These are phyloP conservation scores for Backusella australiensis DNA, from an alignment of 192 early-diverging fungal genomes.

Conservation along the genomic window DNA sequence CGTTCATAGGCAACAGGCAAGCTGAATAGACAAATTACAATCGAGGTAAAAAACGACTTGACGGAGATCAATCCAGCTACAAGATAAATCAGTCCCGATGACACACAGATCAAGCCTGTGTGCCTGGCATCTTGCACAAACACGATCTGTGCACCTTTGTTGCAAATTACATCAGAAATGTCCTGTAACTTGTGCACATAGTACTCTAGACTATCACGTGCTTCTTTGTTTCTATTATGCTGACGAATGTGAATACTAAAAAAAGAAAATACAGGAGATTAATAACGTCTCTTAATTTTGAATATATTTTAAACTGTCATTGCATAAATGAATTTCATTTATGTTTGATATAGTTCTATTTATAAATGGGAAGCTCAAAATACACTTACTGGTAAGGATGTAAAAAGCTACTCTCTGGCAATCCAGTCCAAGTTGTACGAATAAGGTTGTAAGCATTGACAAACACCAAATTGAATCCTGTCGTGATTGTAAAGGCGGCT, in stretches of 20 bases:
- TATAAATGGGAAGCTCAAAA: too few species aligned
- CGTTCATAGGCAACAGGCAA: conserved; percentile 5
- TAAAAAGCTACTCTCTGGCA: background rate
- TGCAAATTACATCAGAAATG: background rate
- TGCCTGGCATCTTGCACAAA: conserved; percentile 1
- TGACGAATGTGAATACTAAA: conserved; percentile 12
- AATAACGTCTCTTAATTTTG: background rate
- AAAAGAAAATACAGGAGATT: conserved; percentile 8
- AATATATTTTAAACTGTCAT: background rate
- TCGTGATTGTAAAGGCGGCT: conserved; percentile 22
- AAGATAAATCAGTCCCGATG: conserved; percentile 6
- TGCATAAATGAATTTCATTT: conserved; percentile 1
- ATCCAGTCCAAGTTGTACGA: conserved; percentile 14
- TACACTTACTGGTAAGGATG: conserved; percentile 29
- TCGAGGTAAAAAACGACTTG: conserved; percentile 4
- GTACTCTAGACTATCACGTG: conserved; percentile 7
- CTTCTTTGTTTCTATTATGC: background rate
- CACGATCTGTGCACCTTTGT: conserved; percentile 9
- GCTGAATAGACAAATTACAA: background rate
- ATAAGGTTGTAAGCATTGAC: conserved; percentile 25
- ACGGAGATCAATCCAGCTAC: background rate
- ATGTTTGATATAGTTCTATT: too few species aligned
- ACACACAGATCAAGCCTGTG: background rate
- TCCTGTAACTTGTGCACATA: background rate
- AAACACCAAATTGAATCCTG: conserved; percentile 34